Evolutionary conservation across 257 asterid species (phyloP), one percentile per base, ranked within the genome.

Genomic region (Haberlea rhodopensis): DNA sequence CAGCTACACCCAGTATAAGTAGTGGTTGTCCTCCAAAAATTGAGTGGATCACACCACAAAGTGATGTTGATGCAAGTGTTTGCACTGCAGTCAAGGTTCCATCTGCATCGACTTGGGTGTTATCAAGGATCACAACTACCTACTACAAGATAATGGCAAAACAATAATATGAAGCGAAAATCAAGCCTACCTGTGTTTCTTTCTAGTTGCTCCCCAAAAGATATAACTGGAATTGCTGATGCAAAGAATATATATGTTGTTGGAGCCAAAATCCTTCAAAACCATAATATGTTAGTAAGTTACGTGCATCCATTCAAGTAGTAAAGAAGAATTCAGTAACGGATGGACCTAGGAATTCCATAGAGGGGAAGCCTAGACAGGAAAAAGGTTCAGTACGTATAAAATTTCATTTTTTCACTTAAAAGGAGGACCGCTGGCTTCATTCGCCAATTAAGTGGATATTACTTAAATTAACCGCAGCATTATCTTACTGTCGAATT

Each of bases 191-290:
- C 72, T 1, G 98, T 92, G 76, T 75, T 82, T 73, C 97, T 82
- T 76, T 90, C 95, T 24, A 92, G 82, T 62, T 89, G 99, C 80
- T 89, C 97, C 74, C 99, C 99, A 2, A 92, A 92, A 34, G 99
- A 89, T 71, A 92, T 89, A 57, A 92, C 99, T 1, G 99, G 99
- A 62, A 92, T 87, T 53, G 99, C 95, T 19, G 99, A 92, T 63
- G 99, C 99, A 75, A 92, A 92, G 87, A 92, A 92, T 78, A 89
- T 92, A 55, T 92, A 92, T 43, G 98, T 89, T 3, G 98, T 92
- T 58, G 98, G 98, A 71, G 98, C 98, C 78, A 92, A 71, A 66
- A 92, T 89, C 86, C 98, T 92, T 66, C 78, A 73, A 49, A 45
- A 71, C 32, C 59, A 53, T 37, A 52, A 37, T 56, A 57, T 24